Conservation (phyloP, 139 green algal genomes). For the Chlamydomonas schloesseri region DNA sequence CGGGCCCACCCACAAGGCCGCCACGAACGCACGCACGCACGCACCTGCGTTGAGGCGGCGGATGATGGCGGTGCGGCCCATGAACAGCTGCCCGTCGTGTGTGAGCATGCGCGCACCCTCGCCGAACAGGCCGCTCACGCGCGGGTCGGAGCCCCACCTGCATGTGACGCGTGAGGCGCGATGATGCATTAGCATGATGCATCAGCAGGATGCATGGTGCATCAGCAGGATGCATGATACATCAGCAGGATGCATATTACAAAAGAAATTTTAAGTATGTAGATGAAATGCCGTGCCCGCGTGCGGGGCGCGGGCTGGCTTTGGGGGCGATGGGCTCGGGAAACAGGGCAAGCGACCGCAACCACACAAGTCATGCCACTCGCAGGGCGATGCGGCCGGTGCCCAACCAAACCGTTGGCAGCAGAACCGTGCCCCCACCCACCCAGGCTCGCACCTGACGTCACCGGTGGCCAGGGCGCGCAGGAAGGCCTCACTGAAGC, state of each 20-base stretch:
- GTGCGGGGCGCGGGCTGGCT: too few relatives aligned
- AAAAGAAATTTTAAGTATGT: too few relatives aligned
- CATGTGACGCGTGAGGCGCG: background rate
- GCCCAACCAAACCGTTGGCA: too few relatives aligned
- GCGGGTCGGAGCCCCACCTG: conserved; percentile 33
- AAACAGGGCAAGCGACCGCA: too few relatives aligned
- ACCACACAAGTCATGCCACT: too few relatives aligned
- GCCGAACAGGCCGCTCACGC: conserved; percentile 8
- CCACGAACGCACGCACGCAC: background rate
- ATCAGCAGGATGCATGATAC: background rate
- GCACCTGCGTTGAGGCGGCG: conserved; percentile 32
- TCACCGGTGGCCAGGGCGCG: conserved; percentile 5
- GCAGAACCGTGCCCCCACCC: too few relatives aligned
- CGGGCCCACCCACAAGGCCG: too few relatives aligned
- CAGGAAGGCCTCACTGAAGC: conserved; percentile 29
- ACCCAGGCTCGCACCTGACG: conserved; percentile 3
- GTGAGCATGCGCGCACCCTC: conserved; percentile 41
- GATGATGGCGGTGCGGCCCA: conserved; percentile 42
- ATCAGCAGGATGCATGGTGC: background rate
- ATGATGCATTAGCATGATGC: too few relatives aligned
- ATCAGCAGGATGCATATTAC: too few relatives aligned
- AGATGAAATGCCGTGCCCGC: too few relatives aligned
- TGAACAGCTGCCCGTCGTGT: conserved; percentile 42
- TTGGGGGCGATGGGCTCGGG: too few relatives aligned
- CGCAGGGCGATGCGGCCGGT: too few relatives aligned